phyloP scores from a whole-genome alignment of 305 asterid species.

The Fraxinus baroniana region DNA sequence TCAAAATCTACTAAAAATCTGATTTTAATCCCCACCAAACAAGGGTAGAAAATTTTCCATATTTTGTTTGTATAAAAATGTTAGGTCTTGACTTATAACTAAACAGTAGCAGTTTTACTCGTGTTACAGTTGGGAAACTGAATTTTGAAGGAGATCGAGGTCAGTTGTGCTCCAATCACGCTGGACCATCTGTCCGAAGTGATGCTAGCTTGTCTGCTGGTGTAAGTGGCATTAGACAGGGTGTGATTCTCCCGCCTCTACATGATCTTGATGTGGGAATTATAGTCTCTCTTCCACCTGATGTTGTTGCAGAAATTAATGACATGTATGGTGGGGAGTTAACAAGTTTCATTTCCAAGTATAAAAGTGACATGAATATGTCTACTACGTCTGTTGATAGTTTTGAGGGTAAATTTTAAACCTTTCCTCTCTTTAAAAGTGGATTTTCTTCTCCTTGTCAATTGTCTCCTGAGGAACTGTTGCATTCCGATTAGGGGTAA shows the following conservation, averaged over 20 bases:
- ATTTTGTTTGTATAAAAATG: conserved; percentile 6
- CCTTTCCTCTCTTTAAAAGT: neutral
- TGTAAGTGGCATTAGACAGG: conserved; percentile 38
- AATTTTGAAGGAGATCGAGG: conserved; percentile 24
- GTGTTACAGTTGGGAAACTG: conserved; percentile 36
- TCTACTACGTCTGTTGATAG: conserved; percentile 21
- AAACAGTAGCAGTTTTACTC: conserved; percentile 9
- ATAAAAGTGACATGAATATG: conserved; percentile 29
- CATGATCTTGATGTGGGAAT: conserved; percentile 80
- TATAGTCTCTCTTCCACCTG: conserved; percentile 85
- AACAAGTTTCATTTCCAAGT: conserved; percentile 51
- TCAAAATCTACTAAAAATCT: neutral
- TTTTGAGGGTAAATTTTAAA: conserved; percentile 37
- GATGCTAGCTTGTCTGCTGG: conserved; percentile 44
- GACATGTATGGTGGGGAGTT: conserved; percentile 79
- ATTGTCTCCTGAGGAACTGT: conserved; percentile 17
- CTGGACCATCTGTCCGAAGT: conserved; percentile 34
- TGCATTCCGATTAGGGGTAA: conserved; percentile 34
- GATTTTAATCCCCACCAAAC: neutral
- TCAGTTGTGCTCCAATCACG: conserved; percentile 30
- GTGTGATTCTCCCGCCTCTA: conserved; percentile 67
- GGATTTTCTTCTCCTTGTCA: neutral
- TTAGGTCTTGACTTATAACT: conserved; percentile 12
- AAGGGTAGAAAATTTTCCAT: neutral
- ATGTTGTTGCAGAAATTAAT: conserved; percentile 79